A percentile compares a stretch with the other conserved stretches of the same genome.
phyloP scores from a whole-genome alignment of 2,329 filamentous ascomycete species.

The Penicillium nordicum region DNA sequence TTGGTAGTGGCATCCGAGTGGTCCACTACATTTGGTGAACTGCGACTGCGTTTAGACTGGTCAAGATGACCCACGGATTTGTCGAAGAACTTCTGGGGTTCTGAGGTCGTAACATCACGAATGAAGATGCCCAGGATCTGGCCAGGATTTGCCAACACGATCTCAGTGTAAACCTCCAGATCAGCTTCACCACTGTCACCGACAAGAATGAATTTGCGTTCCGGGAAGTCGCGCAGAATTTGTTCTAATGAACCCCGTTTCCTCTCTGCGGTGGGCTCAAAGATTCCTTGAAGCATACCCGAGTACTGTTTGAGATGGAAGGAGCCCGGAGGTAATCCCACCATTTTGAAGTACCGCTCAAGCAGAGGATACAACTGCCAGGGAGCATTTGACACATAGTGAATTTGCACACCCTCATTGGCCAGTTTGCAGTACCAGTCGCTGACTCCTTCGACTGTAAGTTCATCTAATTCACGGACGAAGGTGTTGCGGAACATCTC shows the following conservation, averaged over 20 bases:
- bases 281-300: slow-evolving; percentile 96
- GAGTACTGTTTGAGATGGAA: slow-evolving; percentile 95
- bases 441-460: slow-evolving; percentile 80
- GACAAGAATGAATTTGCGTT: slow-evolving; percentile 83
- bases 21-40: slow-evolving; percentile 26
- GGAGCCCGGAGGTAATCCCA: slow-evolving; percentile 78
- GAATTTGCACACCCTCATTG: slow-evolving; percentile 77
- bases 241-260: slow-evolving; percentile 86
- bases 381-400: slow-evolving; percentile 98
- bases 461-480: slow-evolving; percentile 74
- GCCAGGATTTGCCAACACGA: slow-evolving; percentile 79
- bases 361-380: slow-evolving; percentile 96
- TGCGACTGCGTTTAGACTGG: slow-evolving; percentile 21
- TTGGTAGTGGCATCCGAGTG: slow-evolving; percentile 27
- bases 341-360: slow-evolving; percentile 75
- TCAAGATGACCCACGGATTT: slow-evolving; percentile 47
- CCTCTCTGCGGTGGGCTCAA: slow-evolving; percentile 91
- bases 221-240: slow-evolving; percentile 83
- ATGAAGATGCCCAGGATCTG: slow-evolving; percentile 87
- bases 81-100: slow-evolving; percentile 74
- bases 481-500: slow-evolving; percentile 98
- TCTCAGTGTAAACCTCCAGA: slow-evolving; percentile 92
- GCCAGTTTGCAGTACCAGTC: slow-evolving; percentile 84
- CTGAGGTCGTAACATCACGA: slow-evolving; percentile 83
- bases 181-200: slow-evolving; percentile 97